These are phyloP conservation scores for Closterium sp. DNA, from an alignment of 139 green algal species.

Conservation along the genomic window DNA sequence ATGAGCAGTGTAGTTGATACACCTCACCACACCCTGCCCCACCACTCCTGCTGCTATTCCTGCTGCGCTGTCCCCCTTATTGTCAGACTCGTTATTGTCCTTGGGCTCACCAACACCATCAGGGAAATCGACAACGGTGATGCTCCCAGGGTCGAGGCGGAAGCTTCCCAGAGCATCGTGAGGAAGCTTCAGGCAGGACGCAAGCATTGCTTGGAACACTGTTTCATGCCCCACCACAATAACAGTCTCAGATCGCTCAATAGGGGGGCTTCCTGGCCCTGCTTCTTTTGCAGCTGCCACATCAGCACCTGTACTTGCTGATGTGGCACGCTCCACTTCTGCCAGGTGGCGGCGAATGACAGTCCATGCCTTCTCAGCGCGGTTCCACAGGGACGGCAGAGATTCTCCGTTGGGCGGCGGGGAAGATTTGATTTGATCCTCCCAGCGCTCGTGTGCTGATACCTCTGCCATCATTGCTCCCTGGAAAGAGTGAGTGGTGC, in stretches of 20 bases:
- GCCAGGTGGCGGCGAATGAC: constrained; percentile 8
- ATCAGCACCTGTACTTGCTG: not conserved
- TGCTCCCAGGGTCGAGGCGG: constrained; percentile 53
- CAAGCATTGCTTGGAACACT: constrained; percentile 39
- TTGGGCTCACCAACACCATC: constrained; percentile 41
- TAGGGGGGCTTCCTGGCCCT: not conserved
- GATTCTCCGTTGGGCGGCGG: not conserved
- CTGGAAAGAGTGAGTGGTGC: not conserved
- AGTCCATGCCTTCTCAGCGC: constrained; percentile 22
- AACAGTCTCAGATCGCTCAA: constrained; percentile 3
- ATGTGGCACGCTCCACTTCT: not conserved
- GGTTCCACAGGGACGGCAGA: constrained; percentile 15
- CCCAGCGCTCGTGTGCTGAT: constrained; percentile 13
- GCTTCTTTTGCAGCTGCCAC: too few species aligned
- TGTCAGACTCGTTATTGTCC: not conserved
- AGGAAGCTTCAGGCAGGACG: constrained; percentile 26
- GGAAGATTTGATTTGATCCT: not conserved
- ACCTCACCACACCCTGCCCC: constrained; percentile 40
- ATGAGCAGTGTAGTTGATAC: constrained; percentile 67
- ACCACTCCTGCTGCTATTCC: not conserved
- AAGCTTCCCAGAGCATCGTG: constrained; percentile 18
- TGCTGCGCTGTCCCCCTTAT: not conserved
- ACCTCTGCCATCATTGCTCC: constrained; percentile 6
- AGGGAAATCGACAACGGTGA: constrained; percentile 75
- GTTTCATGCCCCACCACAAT: constrained; percentile 53